phyloP scores from a whole-genome alignment of 2,329 filamentous ascomycete genomes.

The Fusarium pseudograminearum region DNA sequence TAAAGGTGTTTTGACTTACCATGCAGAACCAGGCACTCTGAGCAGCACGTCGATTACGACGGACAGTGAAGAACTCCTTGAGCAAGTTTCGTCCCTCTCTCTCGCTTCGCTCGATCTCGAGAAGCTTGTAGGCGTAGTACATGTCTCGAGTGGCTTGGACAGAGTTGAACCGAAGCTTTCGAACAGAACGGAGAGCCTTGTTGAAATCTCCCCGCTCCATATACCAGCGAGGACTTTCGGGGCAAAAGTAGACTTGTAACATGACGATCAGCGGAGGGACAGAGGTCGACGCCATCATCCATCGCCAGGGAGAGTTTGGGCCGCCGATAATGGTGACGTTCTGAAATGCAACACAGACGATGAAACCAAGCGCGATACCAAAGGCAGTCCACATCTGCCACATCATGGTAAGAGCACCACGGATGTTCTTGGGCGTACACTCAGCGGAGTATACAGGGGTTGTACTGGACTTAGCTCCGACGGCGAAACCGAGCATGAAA shows the following conservation, averaged over 20 bases:
- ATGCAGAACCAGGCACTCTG: constrained; percentile 55
- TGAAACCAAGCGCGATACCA: constrained; percentile 56
- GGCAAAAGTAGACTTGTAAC: constrained; percentile 65
- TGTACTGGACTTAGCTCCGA: constrained; percentile 54
- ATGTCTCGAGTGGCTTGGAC: constrained; percentile 65
- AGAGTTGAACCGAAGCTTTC: constrained; percentile 59
- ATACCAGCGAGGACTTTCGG: constrained; percentile 66
- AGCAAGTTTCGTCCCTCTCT: constrained; percentile 48
- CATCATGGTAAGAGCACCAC: constrained; percentile 56
- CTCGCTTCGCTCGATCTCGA: constrained; percentile 50
- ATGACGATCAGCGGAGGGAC: constrained; percentile 65
- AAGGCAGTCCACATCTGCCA: constrained; percentile 55
- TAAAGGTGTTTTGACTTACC: constrained; percentile 32
- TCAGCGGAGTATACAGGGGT: constrained; percentile 54
- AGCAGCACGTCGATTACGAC: constrained; percentile 53
- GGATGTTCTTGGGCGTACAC: constrained; percentile 54
- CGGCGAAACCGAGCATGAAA: constrained; percentile 54
- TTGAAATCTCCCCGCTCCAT: constrained; percentile 62
- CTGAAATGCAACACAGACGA: constrained; percentile 51
- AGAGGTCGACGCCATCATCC: constrained; percentile 64
- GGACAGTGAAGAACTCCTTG: constrained; percentile 55
- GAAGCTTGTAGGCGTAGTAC: constrained; percentile 60
- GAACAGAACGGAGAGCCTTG: constrained; percentile 60
- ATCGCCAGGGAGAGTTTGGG: constrained; percentile 49
- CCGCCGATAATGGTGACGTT: constrained; percentile 52